Conservation (phyloP, 2,329 filamentous ascomycete species). For the Geosmithia morbida region DNA sequence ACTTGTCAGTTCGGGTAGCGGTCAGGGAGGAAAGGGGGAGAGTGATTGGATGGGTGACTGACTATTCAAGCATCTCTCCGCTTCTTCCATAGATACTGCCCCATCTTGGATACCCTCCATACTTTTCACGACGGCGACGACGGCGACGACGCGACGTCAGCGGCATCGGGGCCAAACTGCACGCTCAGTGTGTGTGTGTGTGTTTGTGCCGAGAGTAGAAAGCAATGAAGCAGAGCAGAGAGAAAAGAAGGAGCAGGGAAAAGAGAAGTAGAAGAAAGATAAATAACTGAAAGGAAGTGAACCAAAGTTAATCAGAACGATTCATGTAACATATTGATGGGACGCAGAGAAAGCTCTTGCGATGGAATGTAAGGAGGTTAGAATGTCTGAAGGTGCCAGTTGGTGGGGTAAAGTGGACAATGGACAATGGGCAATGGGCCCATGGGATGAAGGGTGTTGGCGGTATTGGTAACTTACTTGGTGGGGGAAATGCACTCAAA, state of each 20-base stretch:
- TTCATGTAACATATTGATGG: too few relatives aligned
- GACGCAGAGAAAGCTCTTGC: too few relatives aligned
- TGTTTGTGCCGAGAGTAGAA: background rate
- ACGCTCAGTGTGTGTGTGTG: background rate
- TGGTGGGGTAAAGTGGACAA: background rate
- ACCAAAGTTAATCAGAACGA: background rate
- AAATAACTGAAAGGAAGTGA: background rate
- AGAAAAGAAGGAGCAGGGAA: background rate
- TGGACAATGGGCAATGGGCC: background rate
- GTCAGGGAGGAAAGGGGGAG: background rate
- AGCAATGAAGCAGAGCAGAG: background rate
- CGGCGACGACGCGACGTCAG: slow-evolving; percentile 10
- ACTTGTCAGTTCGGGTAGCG: too few relatives aligned
- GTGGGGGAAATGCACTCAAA: background rate
- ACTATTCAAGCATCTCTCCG: slow-evolving; percentile 87
- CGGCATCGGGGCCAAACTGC: slow-evolving; percentile 16
- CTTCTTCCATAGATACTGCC: slow-evolving; percentile 56
- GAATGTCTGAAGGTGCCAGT: background rate
- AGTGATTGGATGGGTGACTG: too few relatives aligned
- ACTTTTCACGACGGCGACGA: slow-evolving; percentile 13
- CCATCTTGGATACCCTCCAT: slow-evolving; percentile 48
- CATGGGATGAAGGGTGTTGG: background rate
- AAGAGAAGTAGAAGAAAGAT: background rate
- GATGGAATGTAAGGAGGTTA: background rate
- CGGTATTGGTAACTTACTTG: too few relatives aligned